Percentiles rank a stretch among this genome's conserved stretches.
Conservation (phyloP, 495 filamentous ascomycete species). For the Hypoxylon rickii region DNA sequence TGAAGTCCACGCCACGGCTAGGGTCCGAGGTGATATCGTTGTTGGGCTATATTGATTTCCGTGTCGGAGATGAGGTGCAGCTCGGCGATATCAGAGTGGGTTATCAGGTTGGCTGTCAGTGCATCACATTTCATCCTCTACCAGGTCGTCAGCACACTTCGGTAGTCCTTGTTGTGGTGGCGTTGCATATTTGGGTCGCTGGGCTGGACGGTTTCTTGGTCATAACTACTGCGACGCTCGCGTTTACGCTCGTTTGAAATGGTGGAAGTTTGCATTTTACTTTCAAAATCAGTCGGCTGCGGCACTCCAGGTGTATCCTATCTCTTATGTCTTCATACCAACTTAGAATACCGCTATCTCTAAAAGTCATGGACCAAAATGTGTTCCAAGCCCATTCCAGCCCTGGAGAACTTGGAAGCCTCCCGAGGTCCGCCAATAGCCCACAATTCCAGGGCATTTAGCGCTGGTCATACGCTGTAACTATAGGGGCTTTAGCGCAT, state of each 20-base stretch:
- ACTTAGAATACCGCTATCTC: too few species aligned
- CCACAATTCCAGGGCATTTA: too few species aligned
- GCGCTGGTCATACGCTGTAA: too few species aligned
- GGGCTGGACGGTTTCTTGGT: conserved; percentile 9
- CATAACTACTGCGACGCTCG: conserved; percentile 22
- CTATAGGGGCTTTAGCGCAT: too few species aligned
- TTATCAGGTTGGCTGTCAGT: conserved; percentile 9
- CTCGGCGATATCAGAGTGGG: conserved; percentile 15
- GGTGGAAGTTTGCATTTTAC: neutral
- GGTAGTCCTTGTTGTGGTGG: conserved; percentile 5
- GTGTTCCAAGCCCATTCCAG: too few species aligned
- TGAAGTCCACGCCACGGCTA: conserved; percentile 30
- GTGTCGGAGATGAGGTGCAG: conserved; percentile 3
- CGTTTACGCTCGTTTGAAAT: conserved; percentile 20
- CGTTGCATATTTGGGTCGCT: conserved; percentile 17
- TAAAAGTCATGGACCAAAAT: too few species aligned
- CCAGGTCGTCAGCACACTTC: conserved; percentile 7
- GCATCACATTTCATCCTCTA: conserved; percentile 1
- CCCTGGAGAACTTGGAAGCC: too few species aligned
- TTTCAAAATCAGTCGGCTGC: too few species aligned
- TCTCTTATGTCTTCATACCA: too few species aligned
- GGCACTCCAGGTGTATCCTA: too few species aligned
- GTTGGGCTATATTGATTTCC: conserved; percentile 31
- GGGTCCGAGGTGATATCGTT: conserved; percentile 34
- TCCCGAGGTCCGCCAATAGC: too few species aligned